Conservation (phyloP, 2,329 filamentous ascomycete species). For the Beauveria sp. region DNA sequence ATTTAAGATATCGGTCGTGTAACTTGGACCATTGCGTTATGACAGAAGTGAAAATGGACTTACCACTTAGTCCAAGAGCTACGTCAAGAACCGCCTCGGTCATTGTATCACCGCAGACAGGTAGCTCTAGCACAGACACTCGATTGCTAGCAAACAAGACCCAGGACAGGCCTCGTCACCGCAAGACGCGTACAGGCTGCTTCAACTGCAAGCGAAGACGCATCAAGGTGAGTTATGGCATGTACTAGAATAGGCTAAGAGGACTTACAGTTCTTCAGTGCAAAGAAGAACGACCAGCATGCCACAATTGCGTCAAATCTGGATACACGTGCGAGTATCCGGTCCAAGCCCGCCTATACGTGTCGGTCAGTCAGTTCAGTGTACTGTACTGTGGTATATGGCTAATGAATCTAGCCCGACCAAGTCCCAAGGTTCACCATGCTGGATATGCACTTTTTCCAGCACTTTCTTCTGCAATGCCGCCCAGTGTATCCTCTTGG, state of each 20-base stretch:
- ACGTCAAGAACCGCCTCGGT: neutral
- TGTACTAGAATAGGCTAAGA: too few relatives aligned
- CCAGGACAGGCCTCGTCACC: neutral
- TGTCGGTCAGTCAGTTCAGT: neutral
- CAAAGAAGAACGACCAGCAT: neutral
- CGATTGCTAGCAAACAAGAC: neutral
- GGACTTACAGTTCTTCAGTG: neutral
- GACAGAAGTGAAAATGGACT: neutral
- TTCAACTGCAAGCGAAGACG: constrained; percentile 1
- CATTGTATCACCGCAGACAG: neutral
- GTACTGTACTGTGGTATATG: neutral
- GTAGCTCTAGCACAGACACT: neutral
- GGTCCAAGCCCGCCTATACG: neutral
- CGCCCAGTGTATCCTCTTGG: constrained; percentile 2
- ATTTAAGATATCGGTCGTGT: neutral
- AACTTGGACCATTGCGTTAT: neutral
- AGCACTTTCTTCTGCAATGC: neutral
- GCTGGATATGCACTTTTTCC: constrained; percentile 4
- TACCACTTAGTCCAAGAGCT: neutral
- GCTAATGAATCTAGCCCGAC: neutral
- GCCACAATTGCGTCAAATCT: neutral
- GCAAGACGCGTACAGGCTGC: constrained; percentile 7
- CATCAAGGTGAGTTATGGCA: neutral
- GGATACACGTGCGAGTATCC: constrained; percentile 7
- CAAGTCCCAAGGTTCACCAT: neutral